Base-by-base conservation (phyloP, 305 asterid genomes). In the Plantago coronopus region DNA sequence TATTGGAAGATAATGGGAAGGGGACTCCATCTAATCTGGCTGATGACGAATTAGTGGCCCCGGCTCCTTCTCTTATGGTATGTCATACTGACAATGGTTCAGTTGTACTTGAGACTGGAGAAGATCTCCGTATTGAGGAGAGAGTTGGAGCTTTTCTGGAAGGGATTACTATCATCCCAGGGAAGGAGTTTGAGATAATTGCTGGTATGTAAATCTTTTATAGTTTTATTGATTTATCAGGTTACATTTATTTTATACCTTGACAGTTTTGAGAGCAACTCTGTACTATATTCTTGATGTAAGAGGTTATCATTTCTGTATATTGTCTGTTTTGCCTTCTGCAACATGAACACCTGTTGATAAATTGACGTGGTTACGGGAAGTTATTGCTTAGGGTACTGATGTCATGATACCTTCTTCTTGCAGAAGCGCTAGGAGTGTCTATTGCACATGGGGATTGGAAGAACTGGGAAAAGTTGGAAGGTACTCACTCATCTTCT, bases 181-280 rank as follows among this genome's bases (percentile, higher is more conserved):
- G 97, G 63, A 79, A 73, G 81, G 99, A 94, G 76, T 75, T 77
- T 70, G 96, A 87, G 84, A 79, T 78, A 47, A 73, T 94, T 73
- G 78, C 83, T 56, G 97, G 99, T 94, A 74, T 61, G 84, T 47
- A 44, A 51, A 59, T 57, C 19, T 57, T 62, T n/a, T 55, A 61
- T 18, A 34, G 63, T 16, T 62, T n/a, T n/a, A n/a, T n/a, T n/a
- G n/a, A n/a, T n/a, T n/a, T 15, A 27, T 27, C 5, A 27, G 6
- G 31, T 27, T n/a, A 61, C 49, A 17, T 21, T 45, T 38, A 23
- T 15, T 10, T 54, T 44, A 48, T 45, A 46, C 48, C 50, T 57
- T 43, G 56, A 61, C 18, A 31, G 38, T 31, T 15, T 63, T 54
- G 40, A 72, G 47, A 54, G 25, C 14, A 25, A 47, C 21, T 49